Conservation (phyloP, 2,329 filamentous ascomycete species). For the Verticillium isaacii region DNA sequence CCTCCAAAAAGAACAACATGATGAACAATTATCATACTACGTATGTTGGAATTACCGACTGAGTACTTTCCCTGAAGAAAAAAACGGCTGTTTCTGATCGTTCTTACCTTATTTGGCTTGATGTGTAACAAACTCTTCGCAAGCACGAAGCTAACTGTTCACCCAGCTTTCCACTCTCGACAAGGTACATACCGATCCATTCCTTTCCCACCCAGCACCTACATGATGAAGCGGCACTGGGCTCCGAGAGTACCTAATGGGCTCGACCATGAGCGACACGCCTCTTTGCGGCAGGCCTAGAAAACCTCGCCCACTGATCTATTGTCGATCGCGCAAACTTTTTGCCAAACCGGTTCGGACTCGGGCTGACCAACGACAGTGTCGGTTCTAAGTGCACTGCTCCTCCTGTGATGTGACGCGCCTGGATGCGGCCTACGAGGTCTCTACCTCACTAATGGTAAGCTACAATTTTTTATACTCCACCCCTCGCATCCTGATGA, state of each 20-base stretch:
- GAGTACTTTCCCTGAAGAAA: conserved; percentile 74
- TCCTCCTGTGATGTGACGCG: background rate
- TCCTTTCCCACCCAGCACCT: conserved; percentile 13
- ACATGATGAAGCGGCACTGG: conserved; percentile 94
- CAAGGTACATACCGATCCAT: conserved; percentile 15
- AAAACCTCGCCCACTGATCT: conserved; percentile 98
- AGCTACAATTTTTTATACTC: conserved; percentile 10
- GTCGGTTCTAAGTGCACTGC: background rate
- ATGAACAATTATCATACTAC: conserved; percentile 65
- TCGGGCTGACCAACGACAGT: background rate
- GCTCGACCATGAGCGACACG: conserved; percentile 70
- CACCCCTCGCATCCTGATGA: conserved; percentile 30
- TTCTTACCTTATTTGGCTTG: conserved; percentile 14
- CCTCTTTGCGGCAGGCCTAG: conserved; percentile 97
- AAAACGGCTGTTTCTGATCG: conserved; percentile 81
- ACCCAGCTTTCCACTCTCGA: conserved; percentile 13
- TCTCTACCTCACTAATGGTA: conserved; percentile 1
- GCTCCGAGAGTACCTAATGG: conserved; percentile 66
- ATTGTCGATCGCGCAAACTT: background rate
- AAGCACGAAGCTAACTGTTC: conserved; percentile 25
- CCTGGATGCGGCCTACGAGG: background rate
- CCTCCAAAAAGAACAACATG: conserved; percentile 16
- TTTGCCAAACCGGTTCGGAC: background rate
- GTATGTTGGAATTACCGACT: conserved; percentile 95
- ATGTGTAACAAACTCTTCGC: background rate